Percentiles rank a stretch among this genome's conserved stretches.
phyloP scores from a whole-genome alignment of 306 rosid species.

The Prunus salicina region DNA sequence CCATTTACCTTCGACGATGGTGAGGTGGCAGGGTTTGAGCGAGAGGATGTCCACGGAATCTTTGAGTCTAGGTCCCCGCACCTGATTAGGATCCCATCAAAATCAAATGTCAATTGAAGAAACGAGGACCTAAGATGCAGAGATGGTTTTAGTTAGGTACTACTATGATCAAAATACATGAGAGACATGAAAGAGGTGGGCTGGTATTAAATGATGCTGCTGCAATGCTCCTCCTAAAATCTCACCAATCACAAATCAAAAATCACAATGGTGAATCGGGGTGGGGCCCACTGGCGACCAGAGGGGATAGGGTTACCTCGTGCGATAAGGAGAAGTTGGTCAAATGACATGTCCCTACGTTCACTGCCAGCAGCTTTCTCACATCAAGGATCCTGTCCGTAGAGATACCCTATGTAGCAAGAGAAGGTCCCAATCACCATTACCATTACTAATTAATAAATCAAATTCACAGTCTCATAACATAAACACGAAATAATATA shows the following conservation, averaged over 20 bases:
- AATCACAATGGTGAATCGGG: not conserved
- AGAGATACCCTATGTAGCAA: constrained; percentile 63
- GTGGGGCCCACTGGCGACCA: not conserved
- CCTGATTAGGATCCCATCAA: constrained; percentile 30
- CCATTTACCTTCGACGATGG: constrained; percentile 63
- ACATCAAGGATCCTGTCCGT: constrained; percentile 85
- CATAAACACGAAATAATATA: too few relatives aligned
- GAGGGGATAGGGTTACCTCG: constrained; percentile 47
- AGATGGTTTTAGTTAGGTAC: too few relatives aligned
- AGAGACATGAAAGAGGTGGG: not conserved
- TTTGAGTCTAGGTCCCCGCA: constrained; percentile 65
- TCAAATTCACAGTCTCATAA: too few relatives aligned
- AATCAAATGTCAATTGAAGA: not conserved
- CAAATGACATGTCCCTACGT: constrained; percentile 80
- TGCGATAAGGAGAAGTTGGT: constrained; percentile 80
- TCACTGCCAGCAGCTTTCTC: constrained; percentile 73
- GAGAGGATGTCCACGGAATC: constrained; percentile 76
- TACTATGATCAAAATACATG: not conserved
- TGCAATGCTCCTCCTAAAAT: not conserved
- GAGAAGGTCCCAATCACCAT: too few relatives aligned
- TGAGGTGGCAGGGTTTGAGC: constrained; percentile 79
- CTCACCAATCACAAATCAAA: not conserved
- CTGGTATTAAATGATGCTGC: not conserved
- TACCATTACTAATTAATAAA: too few relatives aligned
- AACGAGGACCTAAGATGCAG: too few relatives aligned